phyloP scores from a whole-genome alignment of 2,329 filamentous ascomycete species.

The Rutstroemia sydowiana region DNA sequence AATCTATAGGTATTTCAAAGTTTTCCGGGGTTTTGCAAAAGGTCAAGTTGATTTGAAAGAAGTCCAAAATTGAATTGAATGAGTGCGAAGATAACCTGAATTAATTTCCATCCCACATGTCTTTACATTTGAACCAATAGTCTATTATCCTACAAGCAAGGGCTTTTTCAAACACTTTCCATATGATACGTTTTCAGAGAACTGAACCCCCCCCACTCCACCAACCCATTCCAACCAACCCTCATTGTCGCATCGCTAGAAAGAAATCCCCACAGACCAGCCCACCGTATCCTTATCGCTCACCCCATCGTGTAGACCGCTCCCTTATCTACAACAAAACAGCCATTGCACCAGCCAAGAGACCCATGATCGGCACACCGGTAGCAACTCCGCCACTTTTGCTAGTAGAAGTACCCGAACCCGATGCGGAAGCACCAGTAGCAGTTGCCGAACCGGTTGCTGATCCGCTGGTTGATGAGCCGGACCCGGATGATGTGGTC shows the following conservation, averaged over 20 bases:
- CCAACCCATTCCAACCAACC: not conserved
- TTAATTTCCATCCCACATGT: too few species aligned
- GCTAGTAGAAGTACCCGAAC: not conserved
- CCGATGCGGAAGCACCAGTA: not conserved
- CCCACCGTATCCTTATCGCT: not conserved
- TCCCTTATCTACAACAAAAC: constrained; percentile 5
- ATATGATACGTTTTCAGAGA: not conserved
- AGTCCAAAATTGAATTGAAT: too few species aligned
- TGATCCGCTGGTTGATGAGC: not conserved
- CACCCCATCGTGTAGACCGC: not conserved
- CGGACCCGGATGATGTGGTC: too few species aligned
- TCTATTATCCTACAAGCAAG: too few species aligned
- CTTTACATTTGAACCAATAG: too few species aligned
- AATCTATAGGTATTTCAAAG: too few species aligned
- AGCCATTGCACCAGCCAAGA: constrained; percentile 6
- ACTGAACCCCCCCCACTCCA: not conserved
- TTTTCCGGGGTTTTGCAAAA: too few species aligned
- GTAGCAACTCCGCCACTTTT: constrained; percentile 4
- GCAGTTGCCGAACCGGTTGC: not conserved
- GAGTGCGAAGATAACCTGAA: too few species aligned
- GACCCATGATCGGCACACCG: constrained; percentile 6
- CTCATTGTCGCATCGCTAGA: not conserved
- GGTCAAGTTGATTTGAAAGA: too few species aligned
- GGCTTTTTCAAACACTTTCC: not conserved
- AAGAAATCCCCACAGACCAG: not conserved